A percentile compares a stretch with the other conserved stretches of the same genome.
These are phyloP conservation scores for Lactifluus piperatus DNA, from an alignment of 768 basidiomycete genomes.

Conservation along the genomic window DNA sequence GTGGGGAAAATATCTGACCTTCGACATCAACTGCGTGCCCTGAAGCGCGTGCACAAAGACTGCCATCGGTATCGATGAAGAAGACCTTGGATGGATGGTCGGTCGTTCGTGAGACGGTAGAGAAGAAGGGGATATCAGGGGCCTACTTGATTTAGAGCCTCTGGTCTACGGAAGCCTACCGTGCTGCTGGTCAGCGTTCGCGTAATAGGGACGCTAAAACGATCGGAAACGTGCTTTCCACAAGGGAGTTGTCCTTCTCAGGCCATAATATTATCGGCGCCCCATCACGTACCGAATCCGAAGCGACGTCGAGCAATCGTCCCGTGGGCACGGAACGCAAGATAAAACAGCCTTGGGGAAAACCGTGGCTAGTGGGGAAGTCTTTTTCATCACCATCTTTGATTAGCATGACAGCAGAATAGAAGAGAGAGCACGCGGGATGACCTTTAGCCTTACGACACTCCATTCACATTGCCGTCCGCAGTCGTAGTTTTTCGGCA, in stretches of 20 bases:
- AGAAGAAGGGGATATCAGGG: not conserved
- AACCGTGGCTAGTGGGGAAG: conserved; percentile 22
- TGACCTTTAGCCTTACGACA: not conserved
- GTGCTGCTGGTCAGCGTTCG: not conserved
- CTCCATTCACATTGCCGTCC: not conserved
- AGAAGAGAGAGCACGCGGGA: not conserved
- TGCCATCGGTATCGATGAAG: conserved; percentile 72
- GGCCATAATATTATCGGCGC: conserved; percentile 58
- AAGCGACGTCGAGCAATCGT: conserved; percentile 49
- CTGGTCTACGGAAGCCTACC: conserved; percentile 56
- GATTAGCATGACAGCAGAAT: not conserved
- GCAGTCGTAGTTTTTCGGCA: not conserved
- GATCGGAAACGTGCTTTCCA: conserved; percentile 50
- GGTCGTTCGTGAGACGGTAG: not conserved
- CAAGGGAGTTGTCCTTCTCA: conserved; percentile 66
- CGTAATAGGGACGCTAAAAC: not conserved
- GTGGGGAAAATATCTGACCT: conserved; percentile 35
- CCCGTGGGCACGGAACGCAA: conserved; percentile 46
- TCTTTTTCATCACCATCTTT: conserved; percentile 4
- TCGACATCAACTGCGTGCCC: conserved; percentile 80
- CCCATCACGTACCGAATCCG: conserved; percentile 48
- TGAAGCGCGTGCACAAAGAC: conserved; percentile 65
- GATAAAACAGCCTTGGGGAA: conserved; percentile 49
- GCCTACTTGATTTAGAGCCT: conserved; percentile 64
- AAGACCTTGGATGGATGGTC: conserved; percentile 49